Conservation (phyloP, 305 asterid genomes). For the Euphrasia arctica region DNA sequence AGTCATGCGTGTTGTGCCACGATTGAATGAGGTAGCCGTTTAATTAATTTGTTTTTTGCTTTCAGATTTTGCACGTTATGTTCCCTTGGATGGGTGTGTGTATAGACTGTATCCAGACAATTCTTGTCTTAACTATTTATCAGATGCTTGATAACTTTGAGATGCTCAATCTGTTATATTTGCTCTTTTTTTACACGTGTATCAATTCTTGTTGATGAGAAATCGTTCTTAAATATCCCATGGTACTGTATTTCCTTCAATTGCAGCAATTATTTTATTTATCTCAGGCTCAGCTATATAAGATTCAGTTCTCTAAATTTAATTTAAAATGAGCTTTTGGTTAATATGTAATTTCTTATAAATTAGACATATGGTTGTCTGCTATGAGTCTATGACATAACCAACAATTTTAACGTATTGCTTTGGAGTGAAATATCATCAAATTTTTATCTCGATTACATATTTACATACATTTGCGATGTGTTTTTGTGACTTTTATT, state of each 20-base stretch:
- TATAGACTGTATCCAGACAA: background rate
- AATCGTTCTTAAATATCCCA: background rate
- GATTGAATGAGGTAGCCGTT: conserved; percentile 75
- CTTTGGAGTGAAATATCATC: background rate
- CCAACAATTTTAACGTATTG: background rate
- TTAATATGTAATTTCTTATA: conserved; percentile 3
- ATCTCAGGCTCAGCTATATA: background rate
- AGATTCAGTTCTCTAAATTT: conserved; percentile 11
- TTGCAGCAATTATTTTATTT: conserved; percentile 1
- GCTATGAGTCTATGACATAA: conserved; percentile 15
- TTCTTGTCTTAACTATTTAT: background rate
- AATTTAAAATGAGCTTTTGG: background rate
- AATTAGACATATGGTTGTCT: conserved; percentile 2
- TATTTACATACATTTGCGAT: no score
- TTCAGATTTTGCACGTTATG: background rate
- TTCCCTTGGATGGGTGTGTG: conserved; percentile 8
- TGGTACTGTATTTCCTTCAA: background rate
- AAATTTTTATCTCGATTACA: background rate
- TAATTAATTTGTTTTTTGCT: conserved; percentile 1
- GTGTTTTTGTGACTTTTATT: background rate
- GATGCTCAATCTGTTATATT: conserved; percentile 19
- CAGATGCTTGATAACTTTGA: conserved; percentile 5
- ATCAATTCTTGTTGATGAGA: conserved; percentile 3
- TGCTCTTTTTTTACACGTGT: background rate
- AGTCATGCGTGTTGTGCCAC: conserved; percentile 88